Evolutionary conservation across 345 rosid genomes (phyloP), one percentile per base, ranked within the genome.

Genomic region (Populus tremula): DNA sequence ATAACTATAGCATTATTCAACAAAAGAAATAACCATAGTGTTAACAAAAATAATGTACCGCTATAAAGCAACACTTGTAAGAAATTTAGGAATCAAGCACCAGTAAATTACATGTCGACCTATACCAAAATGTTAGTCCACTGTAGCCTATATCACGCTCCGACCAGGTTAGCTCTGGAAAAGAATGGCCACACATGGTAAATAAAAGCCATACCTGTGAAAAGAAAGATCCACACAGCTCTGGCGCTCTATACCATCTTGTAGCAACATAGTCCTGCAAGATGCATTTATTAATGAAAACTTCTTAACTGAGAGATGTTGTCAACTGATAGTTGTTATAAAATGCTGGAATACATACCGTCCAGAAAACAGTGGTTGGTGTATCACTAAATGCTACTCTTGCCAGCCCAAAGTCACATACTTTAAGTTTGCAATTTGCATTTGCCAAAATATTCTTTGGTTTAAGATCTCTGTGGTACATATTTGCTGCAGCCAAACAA

Each of bases 181-280:
- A 68, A 53, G 25, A 61, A 66, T 67, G 61, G 67, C 29, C 68
- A 41, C 16, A 71, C 25, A 73, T 9, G 75, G 31, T 53, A 29
- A 67, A 69, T 2, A 16, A 17, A 41, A 79, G 73, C 36, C 79
- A 84, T 88, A 96, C 99, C 97, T 92, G 93, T 36, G 99, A 91
- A 83, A 82, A 96, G 86, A 96, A 96, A 31, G 99, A 96, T 67
- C 99, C 98, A 83, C 99, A 93, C 14, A 96, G 87, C 87, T 96
- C 99, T 54, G 99, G 99, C 49, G 98, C 99, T 80, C 99, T 92
- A 79, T 96, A 93, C 99, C 99, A 96, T 86, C 99, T 89, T 31
- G 99, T 92, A 71, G 98, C 97, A 82, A 96, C 99, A 81, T 96
- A 96, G 80, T 96, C 99, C 98, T 91, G 86, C 38, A 82, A 77